A percentile compares a stretch with the other conserved stretches of the same genome.
Conservation (phyloP, 1,284 basidiomycete genomes). For the Grifola frondosa region DNA sequence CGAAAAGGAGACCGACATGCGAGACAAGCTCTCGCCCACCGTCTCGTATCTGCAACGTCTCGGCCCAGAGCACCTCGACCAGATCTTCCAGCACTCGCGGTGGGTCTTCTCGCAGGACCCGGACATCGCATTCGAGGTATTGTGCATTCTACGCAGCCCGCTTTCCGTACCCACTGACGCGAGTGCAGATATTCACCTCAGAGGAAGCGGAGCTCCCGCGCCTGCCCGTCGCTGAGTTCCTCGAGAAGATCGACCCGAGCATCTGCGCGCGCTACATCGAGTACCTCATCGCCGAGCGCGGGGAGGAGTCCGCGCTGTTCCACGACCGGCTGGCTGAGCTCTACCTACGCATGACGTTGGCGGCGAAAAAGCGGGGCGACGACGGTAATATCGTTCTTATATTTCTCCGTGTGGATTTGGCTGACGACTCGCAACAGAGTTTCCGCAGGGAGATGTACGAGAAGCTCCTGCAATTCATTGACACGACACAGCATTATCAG, state of each 20-base stretch:
- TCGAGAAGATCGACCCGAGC: conserved; percentile 69
- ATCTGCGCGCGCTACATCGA: conserved; percentile 85
- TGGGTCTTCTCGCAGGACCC: conserved; percentile 84
- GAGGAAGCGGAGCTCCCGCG: conserved; percentile 91
- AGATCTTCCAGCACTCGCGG: conserved; percentile 76
- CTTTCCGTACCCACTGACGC: neutral
- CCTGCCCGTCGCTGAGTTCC: conserved; percentile 70
- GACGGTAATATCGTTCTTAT: conserved; percentile 42
- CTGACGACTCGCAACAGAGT: conserved; percentile 33
- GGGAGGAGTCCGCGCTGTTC: conserved; percentile 67
- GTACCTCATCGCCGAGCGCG: conserved; percentile 74
- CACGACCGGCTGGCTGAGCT: conserved; percentile 89
- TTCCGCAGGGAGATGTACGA: conserved; percentile 51
- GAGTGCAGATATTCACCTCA: conserved; percentile 88
- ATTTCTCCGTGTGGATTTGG: neutral
- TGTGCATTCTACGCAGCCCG: conserved; percentile 5
- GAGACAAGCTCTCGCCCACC: conserved; percentile 82
- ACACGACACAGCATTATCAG: conserved; percentile 69
- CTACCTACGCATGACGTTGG: conserved; percentile 69
- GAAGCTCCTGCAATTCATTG: conserved; percentile 79
- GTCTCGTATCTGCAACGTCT: conserved; percentile 91
- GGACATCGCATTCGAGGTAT: conserved; percentile 75
- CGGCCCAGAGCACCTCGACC: conserved; percentile 74
- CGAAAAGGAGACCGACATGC: conserved; percentile 73
- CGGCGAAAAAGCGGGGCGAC: conserved; percentile 53